Percentiles rank a stretch among this genome's conserved stretches.
Conservation (phyloP, 495 filamentous ascomycete genomes). For the Clohesyomyces aquaticus region DNA sequence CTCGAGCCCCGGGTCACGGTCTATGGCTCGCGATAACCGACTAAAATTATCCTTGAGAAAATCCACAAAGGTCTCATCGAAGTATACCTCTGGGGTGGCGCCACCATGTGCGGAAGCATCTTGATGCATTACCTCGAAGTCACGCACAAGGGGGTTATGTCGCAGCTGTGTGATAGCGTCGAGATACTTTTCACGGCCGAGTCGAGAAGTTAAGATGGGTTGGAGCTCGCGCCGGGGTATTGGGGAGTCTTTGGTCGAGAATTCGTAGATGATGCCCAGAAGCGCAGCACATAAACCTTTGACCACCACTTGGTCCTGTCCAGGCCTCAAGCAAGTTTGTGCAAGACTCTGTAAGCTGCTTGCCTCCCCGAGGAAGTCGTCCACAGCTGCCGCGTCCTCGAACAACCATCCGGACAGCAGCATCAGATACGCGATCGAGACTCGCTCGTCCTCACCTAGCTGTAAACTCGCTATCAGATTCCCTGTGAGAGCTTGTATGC, state of each 20-base stretch:
- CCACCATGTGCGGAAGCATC: slow-evolving; percentile 58
- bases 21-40: slow-evolving; percentile 81
- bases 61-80: slow-evolving; percentile 85
- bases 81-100: slow-evolving; percentile 78
- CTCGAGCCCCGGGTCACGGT: slow-evolving; percentile 87
- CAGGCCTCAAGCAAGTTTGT: slow-evolving; percentile 68
- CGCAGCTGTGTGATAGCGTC: slow-evolving; percentile 80
- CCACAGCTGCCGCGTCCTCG: slow-evolving; percentile 87
- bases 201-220: slow-evolving; percentile 73
- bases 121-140: slow-evolving; percentile 86
- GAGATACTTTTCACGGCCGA: slow-evolving; percentile 87
- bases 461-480: slow-evolving; percentile 78
- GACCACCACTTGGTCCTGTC: slow-evolving; percentile 62
- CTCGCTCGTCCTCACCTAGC: slow-evolving; percentile 75
- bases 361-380: slow-evolving; percentile 94
- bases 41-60: slow-evolving; percentile 96
- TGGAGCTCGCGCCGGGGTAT: slow-evolving; percentile 82
- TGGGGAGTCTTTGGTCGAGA: slow-evolving; percentile 95
- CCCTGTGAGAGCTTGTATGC: slow-evolving; percentile 81
- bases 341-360: slow-evolving; percentile 86
- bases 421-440: slow-evolving; percentile 88
- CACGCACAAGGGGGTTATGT: slow-evolving; percentile 78
- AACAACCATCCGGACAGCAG: slow-evolving; percentile 91
- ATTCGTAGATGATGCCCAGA: slow-evolving; percentile 91
- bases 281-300: slow-evolving; percentile 83